Evolutionary conservation across 495 filamentous ascomycete species (phyloP).

Genomic region (Immersiella caudata): DNA sequence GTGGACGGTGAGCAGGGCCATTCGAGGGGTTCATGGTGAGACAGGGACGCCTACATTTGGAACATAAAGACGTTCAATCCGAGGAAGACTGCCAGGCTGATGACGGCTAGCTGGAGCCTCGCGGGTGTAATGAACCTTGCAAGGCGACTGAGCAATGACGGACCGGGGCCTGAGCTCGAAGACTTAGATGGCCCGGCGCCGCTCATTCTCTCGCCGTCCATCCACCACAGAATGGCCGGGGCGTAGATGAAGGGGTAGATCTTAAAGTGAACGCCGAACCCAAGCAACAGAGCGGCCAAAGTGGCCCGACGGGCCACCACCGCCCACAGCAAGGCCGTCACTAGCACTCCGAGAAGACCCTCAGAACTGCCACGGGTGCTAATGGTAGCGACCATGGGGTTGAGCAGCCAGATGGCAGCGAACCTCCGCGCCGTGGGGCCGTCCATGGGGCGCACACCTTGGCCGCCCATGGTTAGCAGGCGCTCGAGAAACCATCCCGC

Average conservation of each 20-base stretch:
- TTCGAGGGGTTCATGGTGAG: not conserved
- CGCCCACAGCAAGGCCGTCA: conserved; percentile 81
- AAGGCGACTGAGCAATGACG: conserved; percentile 28
- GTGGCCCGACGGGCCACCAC: conserved; percentile 59
- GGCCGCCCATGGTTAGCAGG: conserved; percentile 35
- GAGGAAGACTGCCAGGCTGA: conserved; percentile 71
- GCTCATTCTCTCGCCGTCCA: conserved; percentile 59
- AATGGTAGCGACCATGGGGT: conserved; percentile 97
- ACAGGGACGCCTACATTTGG: conserved; percentile 54
- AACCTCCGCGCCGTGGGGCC: conserved; percentile 64
- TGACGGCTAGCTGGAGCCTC: conserved; percentile 62
- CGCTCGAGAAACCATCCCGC: conserved; percentile 79
- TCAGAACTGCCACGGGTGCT: conserved; percentile 93
- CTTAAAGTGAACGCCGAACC: conserved; percentile 91
- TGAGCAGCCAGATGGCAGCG: conserved; percentile 86
- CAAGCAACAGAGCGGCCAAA: conserved; percentile 76
- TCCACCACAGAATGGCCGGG: conserved; percentile 82
- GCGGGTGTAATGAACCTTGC: conserved; percentile 62
- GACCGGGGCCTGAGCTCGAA: not conserved
- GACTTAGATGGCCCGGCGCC: not conserved
- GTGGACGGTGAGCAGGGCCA: conserved; percentile 16
- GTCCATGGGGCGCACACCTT: conserved; percentile 27
- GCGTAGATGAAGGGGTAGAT: conserved; percentile 98
- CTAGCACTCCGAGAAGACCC: conserved; percentile 82
- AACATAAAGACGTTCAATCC: conserved; percentile 79